Conservation (phyloP, 805 yeast genomes). For the Candida nemodendra region DNA sequence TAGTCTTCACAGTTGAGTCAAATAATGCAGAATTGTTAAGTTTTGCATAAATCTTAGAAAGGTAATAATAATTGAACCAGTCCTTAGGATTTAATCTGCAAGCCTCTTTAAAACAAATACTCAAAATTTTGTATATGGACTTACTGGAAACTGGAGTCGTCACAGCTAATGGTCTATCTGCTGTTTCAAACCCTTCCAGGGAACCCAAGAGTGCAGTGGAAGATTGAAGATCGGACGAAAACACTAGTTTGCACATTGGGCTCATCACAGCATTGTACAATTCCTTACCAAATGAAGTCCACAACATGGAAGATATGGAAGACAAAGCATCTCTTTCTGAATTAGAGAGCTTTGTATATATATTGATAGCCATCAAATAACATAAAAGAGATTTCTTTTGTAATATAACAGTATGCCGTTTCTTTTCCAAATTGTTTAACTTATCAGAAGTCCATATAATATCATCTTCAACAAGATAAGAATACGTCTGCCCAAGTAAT, state of each 20-base stretch:
- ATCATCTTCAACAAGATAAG: slow-evolving; percentile 82
- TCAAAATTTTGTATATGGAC: slow-evolving; percentile 32
- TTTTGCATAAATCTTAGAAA: slow-evolving; percentile 59
- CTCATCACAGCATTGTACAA: slow-evolving; percentile 55
- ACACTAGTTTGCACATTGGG: slow-evolving; percentile 66
- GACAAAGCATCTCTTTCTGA: slow-evolving; percentile 24
- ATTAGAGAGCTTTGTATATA: slow-evolving; percentile 27
- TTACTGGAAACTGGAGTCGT: slow-evolving; percentile 33
- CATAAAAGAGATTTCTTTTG: slow-evolving; percentile 74
- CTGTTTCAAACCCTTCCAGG: not conserved
- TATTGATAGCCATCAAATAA: slow-evolving; percentile 68
- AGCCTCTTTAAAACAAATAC: slow-evolving; percentile 47
- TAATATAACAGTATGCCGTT: slow-evolving; percentile 54
- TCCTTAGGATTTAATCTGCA: slow-evolving; percentile 41
- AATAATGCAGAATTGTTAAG: slow-evolving; percentile 28
- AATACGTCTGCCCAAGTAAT: slow-evolving; percentile 74
- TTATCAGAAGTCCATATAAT: slow-evolving; percentile 91
- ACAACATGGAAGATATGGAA: slow-evolving; percentile 42
- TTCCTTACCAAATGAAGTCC: slow-evolving; percentile 57
- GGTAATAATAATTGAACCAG: slow-evolving; percentile 62
- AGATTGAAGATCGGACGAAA: slow-evolving; percentile 21
- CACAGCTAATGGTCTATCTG: not conserved
- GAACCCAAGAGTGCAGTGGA: not conserved
- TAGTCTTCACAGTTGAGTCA: slow-evolving; percentile 37
- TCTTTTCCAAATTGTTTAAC: slow-evolving; percentile 59